Evolutionary conservation across 805 yeast species (phyloP), one percentile per base, ranked within the genome.

Genomic region (Metschnikowia kofuensis): DNA sequence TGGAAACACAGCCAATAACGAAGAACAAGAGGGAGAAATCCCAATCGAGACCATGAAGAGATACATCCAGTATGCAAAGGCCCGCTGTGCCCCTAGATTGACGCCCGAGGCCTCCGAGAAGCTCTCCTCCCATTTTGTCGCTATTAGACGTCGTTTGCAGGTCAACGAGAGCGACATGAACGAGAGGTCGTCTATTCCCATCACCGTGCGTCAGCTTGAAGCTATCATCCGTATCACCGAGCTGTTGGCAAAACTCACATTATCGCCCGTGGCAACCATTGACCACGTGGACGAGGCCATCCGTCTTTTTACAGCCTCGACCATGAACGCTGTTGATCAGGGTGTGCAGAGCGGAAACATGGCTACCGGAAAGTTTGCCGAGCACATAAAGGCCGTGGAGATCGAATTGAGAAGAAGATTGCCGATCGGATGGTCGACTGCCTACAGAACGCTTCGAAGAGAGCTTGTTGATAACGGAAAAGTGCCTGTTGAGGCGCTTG

Each of bases 151-250:
- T 59, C 84, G 84, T 52, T 84, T 94, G 47, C 90, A 88, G 56
- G 78, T 82, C 49, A 85, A 82, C 59, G 99, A 94, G 72, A 74
- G 83, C 14, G 84, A 83, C 54, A 83, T 90, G 54, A 84, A 89
- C 53, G 96, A 87, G 63, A 78, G 97, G 59, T 90, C 97, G 0
- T 86, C 97, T 1, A 94, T 94, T 61, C 99, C 99, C 30, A 92
- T 94, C 62, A 94, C 99, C 0, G 83, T 94, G 40, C 90, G 99
- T 77, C 99, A 94, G 73, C 77, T 94, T 53, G 99, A 94, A 70
- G 99, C 99, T 36, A 89, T 94, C 59, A 83, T 94, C 42, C 91
- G 99, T 73, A 94, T 94, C 47, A 82, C 97, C 1, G 99, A 94
- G 70, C 81, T 96, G 0, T 72, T 94, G 48, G 99, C 99, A 7